Base-by-base conservation (phyloP, 768 basidiomycete genomes). In the Ephemerocybe angulata region DNA sequence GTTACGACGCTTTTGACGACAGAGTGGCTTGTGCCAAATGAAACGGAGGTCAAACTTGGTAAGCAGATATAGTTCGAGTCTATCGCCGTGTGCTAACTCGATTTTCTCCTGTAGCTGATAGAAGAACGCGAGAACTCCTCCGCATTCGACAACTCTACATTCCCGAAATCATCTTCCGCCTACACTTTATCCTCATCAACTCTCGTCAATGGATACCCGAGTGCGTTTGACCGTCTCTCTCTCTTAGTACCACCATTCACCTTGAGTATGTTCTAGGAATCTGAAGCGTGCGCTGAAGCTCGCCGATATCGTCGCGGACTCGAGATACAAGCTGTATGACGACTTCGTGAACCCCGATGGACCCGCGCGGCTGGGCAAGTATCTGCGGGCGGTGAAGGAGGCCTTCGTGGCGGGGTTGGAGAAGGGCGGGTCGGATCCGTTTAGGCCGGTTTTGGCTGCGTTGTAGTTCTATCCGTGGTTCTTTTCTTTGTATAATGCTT, bases 141-240 rank as follows among this genome's bases (percentile, higher is more conserved):
- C 83, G 88, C n/a, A 88, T 96, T 50, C 84, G 94, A 38, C 87
- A 93, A 62, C 84, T 95, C 28, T 95, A 88, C 68, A 76, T 97
- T 24, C 96, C 94, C 0, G 93, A 97, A 66, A 77, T 98, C 21
- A 83, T 98, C 61, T 78, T 98, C 59, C 84, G 92, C 21, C 72
- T 98, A 2, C 94, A 98, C 64, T 75, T 80, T 41, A 72, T 87
- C 48, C 72, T 98, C 11, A 79, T 83, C 56, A 70, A 76, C 30
- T 91, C 93, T 4, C 74, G 85, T 7, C 68, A 75, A 10, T 71
- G 82, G 21, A 76, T 93, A 38, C 84, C 87, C 44, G 78, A 81
- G 93, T 89, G 60, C 50, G 85, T 76, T 46, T 27, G 10, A 28
- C 46, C 15, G 3, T 22, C 41, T 19, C 27, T n/a, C n/a, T 37